Percentiles rank a stretch among this genome's conserved stretches.
Evolutionary conservation across 2,329 filamentous ascomycete species (phyloP).

Genomic region (Ophiocordyceps robertsii): DNA sequence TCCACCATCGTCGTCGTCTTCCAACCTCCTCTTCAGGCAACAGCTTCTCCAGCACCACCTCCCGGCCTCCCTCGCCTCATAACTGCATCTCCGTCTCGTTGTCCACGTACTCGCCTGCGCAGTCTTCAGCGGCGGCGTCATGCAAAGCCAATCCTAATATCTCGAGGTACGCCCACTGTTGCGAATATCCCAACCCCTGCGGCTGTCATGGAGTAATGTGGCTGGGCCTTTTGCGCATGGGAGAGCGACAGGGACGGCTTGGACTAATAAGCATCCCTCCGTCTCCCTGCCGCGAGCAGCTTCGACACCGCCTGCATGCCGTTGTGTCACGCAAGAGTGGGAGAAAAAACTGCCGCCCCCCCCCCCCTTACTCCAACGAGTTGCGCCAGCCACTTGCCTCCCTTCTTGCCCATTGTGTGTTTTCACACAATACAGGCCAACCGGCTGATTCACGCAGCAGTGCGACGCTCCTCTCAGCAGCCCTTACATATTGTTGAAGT

Average conservation of each 20-base stretch:
- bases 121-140: neutral
- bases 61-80: neutral
- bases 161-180: neutral
- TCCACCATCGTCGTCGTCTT: neutral
- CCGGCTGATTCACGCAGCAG: neutral
- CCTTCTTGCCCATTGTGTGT: neutral
- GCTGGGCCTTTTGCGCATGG: too few species aligned
- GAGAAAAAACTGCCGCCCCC: neutral
- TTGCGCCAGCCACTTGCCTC: neutral
- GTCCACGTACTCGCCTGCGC: neutral
- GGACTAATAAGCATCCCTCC: neutral
- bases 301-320: neutral
- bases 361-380: neutral
- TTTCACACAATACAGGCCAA: neutral
- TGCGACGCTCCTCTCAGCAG: neutral
- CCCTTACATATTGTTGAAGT: too few species aligned
- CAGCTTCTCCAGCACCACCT: neutral
- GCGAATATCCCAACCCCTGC: neutral
- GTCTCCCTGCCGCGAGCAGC: neutral
- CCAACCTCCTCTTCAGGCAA: neutral
- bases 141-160: neutral
- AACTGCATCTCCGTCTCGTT: neutral
- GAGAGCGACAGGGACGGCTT: neutral
- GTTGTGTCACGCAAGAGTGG: neutral
- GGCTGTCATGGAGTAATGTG: neutral